Evolutionary conservation across 1,284 basidiomycete species (phyloP), one percentile per base, ranked within the genome.

Genomic region (Somion occarium): DNA sequence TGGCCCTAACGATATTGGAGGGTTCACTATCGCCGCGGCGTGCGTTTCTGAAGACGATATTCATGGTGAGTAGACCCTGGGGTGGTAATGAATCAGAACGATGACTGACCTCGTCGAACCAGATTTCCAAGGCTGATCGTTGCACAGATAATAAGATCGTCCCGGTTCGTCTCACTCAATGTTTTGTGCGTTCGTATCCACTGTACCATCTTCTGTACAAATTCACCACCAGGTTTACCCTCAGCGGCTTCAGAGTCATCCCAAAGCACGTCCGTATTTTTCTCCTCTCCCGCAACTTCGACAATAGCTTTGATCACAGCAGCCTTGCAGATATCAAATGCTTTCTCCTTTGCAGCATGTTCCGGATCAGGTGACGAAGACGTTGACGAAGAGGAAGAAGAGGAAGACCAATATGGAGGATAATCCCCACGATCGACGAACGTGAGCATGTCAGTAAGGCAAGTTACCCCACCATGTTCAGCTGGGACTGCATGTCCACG

Each of bases 231-330:
- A 2, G 83, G 80, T 38, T 73, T 68, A 12, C 65, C 43, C n/a
- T 50, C 18, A 18, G 5, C 70, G 20, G 69, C 65, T 41, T 81
- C 78, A n/a, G 74, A 78, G 41, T 81, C 75, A 54, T 84, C 80
- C 80, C 83, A 91, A 12, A 94, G 70, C 5, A 83, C 77, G 50
- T 88, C 82, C 56, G 82, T 79, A 59, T 90, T 93, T 58, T 78
- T 82, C 58, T 91, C 85, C 61, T 93, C 89, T 24, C 89, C 91
- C 2, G 88, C 82, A 20, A 91, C 78, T 57, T 91, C 90, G 12
- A 98, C 91, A 15, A 97, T 76, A 1, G 85, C 82, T 59, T 91
- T 91, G 59, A 94, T 84, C 2, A 92, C 72, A 0, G 86, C 87
- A 0, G 85, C 88, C 71, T 96, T 98, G 67, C 88, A 89, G 24